Conservation (phyloP, 2,329 filamentous ascomycete species). For the Lojkania enalia region DNA sequence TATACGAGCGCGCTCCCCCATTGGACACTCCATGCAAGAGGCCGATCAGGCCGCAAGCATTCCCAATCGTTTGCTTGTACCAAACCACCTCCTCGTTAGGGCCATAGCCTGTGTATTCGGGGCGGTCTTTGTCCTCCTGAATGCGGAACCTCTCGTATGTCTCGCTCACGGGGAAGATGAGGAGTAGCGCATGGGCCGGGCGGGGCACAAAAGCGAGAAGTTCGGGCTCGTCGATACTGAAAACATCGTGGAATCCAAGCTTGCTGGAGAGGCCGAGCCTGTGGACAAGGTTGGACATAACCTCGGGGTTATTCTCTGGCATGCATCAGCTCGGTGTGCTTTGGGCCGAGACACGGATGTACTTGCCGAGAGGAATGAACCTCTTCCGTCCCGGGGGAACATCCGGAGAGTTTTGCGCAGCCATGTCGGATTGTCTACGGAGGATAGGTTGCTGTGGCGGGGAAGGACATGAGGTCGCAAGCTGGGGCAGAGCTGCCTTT, state of each 20-base stretch:
- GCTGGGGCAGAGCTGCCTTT: neutral
- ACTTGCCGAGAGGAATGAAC: constrained; percentile 44
- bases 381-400: constrained; percentile 38
- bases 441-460: neutral
- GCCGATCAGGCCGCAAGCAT: constrained; percentile 92
- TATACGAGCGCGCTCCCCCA: constrained; percentile 63
- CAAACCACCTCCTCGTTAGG: constrained; percentile 77
- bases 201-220: constrained; percentile 86
- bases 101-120: constrained; percentile 70
- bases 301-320: constrained; percentile 77
- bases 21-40: constrained; percentile 84
- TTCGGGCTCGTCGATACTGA: constrained; percentile 82
- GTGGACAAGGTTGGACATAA: constrained; percentile 84
- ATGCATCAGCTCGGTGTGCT: neutral
- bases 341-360: constrained; percentile 1
- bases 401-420: constrained; percentile 33
- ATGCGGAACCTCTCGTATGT: constrained; percentile 77
- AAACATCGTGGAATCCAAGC: constrained; percentile 87
- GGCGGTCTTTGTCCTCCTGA: constrained; percentile 68
- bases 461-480: neutral
- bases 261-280: constrained; percentile 80
- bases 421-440: constrained; percentile 25
- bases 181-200: constrained; percentile 82
- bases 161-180: constrained; percentile 85
- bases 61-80: constrained; percentile 95